Evolutionary conservation across 805 yeast species (phyloP), one percentile per base, ranked within the genome.

Genomic region (Ogataea nonfermentans): DNA sequence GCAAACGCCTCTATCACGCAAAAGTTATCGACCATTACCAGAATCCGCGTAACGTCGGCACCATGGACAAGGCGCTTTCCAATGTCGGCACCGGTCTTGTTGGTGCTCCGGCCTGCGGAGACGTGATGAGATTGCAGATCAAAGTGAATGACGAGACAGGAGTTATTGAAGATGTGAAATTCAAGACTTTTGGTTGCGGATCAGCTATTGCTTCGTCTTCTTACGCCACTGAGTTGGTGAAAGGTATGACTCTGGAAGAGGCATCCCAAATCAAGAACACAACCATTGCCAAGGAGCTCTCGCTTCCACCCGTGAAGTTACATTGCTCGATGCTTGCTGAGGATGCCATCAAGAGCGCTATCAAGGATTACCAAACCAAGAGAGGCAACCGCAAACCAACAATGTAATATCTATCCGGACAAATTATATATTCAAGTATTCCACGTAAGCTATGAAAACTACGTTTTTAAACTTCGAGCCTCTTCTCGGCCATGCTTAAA

Each of bases 31-130:
- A 93, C 61, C 99, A 93, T 62, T 93, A 93, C 66, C 81, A 86
- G 57, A 90, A 91, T 68, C 99, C 99, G 46, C 78, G 99, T 65
- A 93, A 93, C 60, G 98, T 93, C 19, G 99, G 99, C 12, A 77
- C 96, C 5, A 68, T 93, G 64, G 88, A 90, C 66, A 89, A 90
- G 66, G 73, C 71, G 39, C 75, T 78, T 43, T 57, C 67, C 12
- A 77, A 80, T 51, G 97, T 93, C 9, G 99, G 99, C 30, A 93
- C 98, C 1, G 99, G 99, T 1, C 74, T 93, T 31, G 99, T 93
- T 11, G 99, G 99, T 41, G 98, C 99, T 0, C 98, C 99, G 40
- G 99, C 99, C 0, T 93, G 99, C 69, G 99, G 99, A 40, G 99
- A 93, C 70, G 99, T 93, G 31, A 93, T 93, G 96, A 84, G 95